Base-by-base conservation (phyloP, 345 rosid genomes). In the Lepidium sativum region DNA sequence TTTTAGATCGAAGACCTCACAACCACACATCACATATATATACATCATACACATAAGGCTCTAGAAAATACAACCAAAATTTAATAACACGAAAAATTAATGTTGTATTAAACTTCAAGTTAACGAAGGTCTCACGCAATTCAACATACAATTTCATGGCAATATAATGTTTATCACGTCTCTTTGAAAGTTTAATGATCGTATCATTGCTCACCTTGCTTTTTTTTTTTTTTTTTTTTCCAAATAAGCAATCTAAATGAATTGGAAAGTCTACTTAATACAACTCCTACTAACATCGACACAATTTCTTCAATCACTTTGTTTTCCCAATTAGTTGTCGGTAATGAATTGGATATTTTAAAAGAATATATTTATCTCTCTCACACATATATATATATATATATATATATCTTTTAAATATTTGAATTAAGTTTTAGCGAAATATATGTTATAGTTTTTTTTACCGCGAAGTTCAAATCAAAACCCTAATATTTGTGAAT, bases 181-280 rank as follows among this genome's bases (percentile, higher is more conserved):
- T 71, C 75, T 56, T 64, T 48, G 54, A 71, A 56, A 63, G 70
- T 17, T 48, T 40, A 63, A 63, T 55, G 70, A 70, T 63, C 59
- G 31, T 71, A 48, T 71, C 70, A 21, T 32, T 10, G 40, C 18
- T 9, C 35, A 4, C 16, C 0, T 9, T 53, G 2, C 0, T 25
- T 60, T 53, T 9, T 53, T 23, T 2, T 25, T 60, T 53, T 9
- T 16, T 8, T 21, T 34, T 35, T 33, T 18, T 56, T 32, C 5
- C 50, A 45, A 38, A 5, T 45, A 55, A 71, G 64, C 50, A 27
- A 39, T 49, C 51, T 56, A 12, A 37, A 13, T 38, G 17, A 68
- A 31, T 48, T 34, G 31, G 31, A 51, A 21, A 70, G 33, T 64
- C 54, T 54, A 54, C 43, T 37, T 37, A 38, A 38, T 58, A 63